A percentile compares a stretch with the other conserved stretches of the same genome.
phyloP scores from a whole-genome alignment of 192 early-diverging fungal genomes.

The Umbelopsis ramanniana region DNA sequence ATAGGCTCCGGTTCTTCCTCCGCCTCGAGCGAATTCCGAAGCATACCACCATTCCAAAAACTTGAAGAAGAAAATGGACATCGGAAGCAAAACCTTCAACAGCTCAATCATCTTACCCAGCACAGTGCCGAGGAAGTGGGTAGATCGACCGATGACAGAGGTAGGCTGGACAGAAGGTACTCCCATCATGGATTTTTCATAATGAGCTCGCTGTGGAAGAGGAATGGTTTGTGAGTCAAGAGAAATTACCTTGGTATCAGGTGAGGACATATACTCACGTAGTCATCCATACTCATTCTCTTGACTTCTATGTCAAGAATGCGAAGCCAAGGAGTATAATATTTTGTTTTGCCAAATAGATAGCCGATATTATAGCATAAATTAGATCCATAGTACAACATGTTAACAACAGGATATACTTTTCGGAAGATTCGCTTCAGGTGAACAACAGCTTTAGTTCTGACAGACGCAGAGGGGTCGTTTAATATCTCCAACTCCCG shows the following conservation, averaged over 20 bases:
- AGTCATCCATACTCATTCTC: slow-evolving; percentile 82
- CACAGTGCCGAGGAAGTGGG: slow-evolving; percentile 44
- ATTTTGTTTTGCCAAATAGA: slow-evolving; percentile 83
- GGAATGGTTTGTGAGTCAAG: neutral
- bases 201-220: slow-evolving; percentile 24
- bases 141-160: slow-evolving; percentile 39
- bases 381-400: slow-evolving; percentile 66
- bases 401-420: slow-evolving; percentile 77
- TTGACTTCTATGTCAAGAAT: slow-evolving; percentile 77
- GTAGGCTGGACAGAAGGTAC: slow-evolving; percentile 1
- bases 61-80: slow-evolving; percentile 91
- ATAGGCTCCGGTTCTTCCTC: slow-evolving; percentile 37
- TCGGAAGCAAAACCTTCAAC: slow-evolving; percentile 78
- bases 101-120: slow-evolving; percentile 68
- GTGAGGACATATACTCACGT: slow-evolving; percentile 56
- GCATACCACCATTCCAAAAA: slow-evolving; percentile 98
- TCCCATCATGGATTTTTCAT: slow-evolving; percentile 23
- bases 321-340: slow-evolving; percentile 84
- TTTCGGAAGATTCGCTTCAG: slow-evolving; percentile 51
- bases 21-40: slow-evolving; percentile 74
- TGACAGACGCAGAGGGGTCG: neutral
- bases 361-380: slow-evolving; percentile 78
- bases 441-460: slow-evolving; percentile 25
- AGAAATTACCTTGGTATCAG: neutral
- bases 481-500: slow-evolving; percentile 31